phyloP scores from a whole-genome alignment of 768 basidiomycete genomes.

The Boletus sensibilis region DNA sequence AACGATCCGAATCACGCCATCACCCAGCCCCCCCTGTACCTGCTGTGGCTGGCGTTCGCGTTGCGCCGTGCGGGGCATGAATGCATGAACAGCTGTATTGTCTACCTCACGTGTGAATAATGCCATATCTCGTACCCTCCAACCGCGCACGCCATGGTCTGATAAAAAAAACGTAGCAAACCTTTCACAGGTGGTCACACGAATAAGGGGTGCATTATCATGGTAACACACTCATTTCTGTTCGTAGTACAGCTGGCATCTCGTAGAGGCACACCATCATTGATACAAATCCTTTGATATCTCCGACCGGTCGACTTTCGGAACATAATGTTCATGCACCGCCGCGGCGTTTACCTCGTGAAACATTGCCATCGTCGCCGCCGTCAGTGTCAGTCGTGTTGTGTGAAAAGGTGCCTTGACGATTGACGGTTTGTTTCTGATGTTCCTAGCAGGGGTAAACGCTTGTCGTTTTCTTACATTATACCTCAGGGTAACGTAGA shows the following conservation, averaged over 20 bases:
- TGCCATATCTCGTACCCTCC: too few relatives aligned
- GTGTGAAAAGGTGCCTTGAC: slow-evolving; percentile 15
- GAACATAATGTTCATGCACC: background rate
- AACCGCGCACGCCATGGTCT: too few relatives aligned
- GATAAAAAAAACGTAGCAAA: too few relatives aligned
- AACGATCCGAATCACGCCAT: too few relatives aligned
- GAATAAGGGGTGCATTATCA: background rate
- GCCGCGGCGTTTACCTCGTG: slow-evolving; percentile 1
- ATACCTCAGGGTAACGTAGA: slow-evolving; percentile 8
- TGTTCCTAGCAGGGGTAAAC: slow-evolving; percentile 6
- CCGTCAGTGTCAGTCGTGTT: background rate
- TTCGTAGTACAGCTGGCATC: background rate
- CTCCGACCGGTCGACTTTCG: background rate
- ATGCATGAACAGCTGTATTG: too few relatives aligned
- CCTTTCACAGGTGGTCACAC: background rate
- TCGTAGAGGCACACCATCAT: too few relatives aligned
- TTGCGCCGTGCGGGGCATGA: too few relatives aligned
- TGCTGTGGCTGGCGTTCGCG: too few relatives aligned
- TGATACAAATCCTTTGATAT: background rate
- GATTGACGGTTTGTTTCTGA: background rate
- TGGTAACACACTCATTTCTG: background rate
- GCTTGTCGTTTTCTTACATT: background rate
- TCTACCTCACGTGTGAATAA: too few relatives aligned
- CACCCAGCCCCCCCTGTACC: too few relatives aligned
- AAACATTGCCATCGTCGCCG: background rate